Conservation (phyloP, 257 asterid genomes). For the Gentiana macrophylla region DNA sequence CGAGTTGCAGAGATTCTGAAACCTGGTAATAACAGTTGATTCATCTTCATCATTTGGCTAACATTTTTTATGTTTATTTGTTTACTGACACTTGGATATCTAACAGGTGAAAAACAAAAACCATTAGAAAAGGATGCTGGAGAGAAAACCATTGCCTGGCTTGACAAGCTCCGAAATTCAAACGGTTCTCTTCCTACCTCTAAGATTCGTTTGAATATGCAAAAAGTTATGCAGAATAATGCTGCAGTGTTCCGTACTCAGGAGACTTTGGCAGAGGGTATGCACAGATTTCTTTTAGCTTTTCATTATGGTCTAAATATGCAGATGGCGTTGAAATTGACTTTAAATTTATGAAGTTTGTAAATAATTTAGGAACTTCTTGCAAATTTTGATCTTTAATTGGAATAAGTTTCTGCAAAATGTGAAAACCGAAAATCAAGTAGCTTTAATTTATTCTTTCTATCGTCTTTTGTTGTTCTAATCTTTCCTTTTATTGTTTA, state of each 20-base stretch:
- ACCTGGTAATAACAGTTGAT: constrained; percentile 42
- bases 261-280: constrained; percentile 96
- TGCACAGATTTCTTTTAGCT: constrained; percentile 7
- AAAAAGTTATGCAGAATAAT: constrained; percentile 89
- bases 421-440: too few relatives aligned
- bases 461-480: too few relatives aligned
- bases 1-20: constrained; percentile 81
- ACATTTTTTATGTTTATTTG: background rate
- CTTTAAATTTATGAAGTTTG: too few relatives aligned
- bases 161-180: constrained; percentile 90
- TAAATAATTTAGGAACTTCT: too few relatives aligned
- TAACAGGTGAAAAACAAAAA: constrained; percentile 71
- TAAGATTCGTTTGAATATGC: constrained; percentile 85
- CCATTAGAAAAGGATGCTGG: constrained; percentile 86
- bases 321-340: background rate
- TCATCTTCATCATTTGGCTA: background rate
- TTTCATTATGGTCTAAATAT: background rate
- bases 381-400: too few relatives aligned
- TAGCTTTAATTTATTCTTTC: background rate
- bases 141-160: constrained; percentile 83
- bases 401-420: too few relatives aligned
- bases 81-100: constrained; percentile 13
- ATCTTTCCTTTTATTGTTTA: constrained; percentile 1
- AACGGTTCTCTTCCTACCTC: constrained; percentile 92
- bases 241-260: constrained; percentile 99